A percentile compares a stretch with the other conserved stretches of the same genome.
These are phyloP conservation scores for Hygrophila difformis DNA, from an alignment of 257 asterid genomes.

Conservation along the genomic window DNA sequence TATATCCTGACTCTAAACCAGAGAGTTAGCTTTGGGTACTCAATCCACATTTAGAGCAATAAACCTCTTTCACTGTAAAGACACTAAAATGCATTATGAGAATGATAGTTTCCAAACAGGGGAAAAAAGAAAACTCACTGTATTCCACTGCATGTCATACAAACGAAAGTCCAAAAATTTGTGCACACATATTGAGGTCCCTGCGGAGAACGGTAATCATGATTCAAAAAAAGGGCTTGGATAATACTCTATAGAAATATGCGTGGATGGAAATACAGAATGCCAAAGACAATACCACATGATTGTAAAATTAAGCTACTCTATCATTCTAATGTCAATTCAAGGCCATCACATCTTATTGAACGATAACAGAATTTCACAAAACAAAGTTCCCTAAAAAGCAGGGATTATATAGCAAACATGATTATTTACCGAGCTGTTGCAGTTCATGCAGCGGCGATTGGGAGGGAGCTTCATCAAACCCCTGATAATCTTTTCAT, in stretches of 20 bases:
- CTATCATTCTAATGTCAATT: background rate
- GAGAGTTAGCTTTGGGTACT: background rate
- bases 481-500: constrained; percentile 78
- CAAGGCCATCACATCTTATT: too few relatives aligned
- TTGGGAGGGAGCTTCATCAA: constrained; percentile 91
- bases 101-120: too few relatives aligned
- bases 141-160: constrained; percentile 82
- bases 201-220: constrained; percentile 31
- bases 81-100: too few relatives aligned
- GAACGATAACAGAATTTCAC: too few relatives aligned
- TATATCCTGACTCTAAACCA: background rate
- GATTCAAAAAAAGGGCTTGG: background rate
- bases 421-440: constrained; percentile 74
- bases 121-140: constrained; percentile 89
- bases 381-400: background rate
- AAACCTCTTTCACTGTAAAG: too few relatives aligned
- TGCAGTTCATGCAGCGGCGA: constrained; percentile 90
- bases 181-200: constrained; percentile 90
- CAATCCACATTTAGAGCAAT: too few relatives aligned
- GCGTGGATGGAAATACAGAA: background rate
- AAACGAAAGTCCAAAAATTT: constrained; percentile 82
- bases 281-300: constrained; percentile 2
- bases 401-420: too few relatives aligned
- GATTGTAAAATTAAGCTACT: background rate
- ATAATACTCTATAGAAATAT: background rate